Conservation (phyloP, 495 filamentous ascomycete species). For the Aspergillus diversus region DNA sequence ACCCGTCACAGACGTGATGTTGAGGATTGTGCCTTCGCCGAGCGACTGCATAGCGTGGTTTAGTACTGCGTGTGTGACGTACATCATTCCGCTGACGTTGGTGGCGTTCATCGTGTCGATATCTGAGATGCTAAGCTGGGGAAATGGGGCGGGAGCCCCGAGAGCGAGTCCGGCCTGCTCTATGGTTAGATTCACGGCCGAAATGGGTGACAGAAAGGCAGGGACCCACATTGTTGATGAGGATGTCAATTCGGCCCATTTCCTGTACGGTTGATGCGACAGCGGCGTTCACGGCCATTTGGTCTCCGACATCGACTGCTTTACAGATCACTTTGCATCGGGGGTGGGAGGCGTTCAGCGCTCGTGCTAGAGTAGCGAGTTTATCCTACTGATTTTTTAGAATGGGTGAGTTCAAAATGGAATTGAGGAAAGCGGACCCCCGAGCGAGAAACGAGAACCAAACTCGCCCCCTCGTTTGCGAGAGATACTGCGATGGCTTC, state of each 20-base stretch:
- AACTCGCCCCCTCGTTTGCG: conserved; percentile 27
- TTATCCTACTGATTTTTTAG: conserved; percentile 32
- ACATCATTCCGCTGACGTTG: conserved; percentile 41
- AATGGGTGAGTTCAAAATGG: neutral
- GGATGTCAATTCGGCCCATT: conserved; percentile 34
- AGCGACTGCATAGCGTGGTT: conserved; percentile 32
- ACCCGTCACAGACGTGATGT: conserved; percentile 40
- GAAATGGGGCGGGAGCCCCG: conserved; percentile 36
- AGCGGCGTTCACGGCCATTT: conserved; percentile 11
- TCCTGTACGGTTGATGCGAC: conserved; percentile 29
- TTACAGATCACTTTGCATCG: conserved; percentile 20
- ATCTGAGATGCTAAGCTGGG: conserved; percentile 28
- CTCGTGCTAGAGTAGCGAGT: conserved; percentile 14
- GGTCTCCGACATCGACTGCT: conserved; percentile 31
- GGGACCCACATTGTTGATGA: conserved; percentile 39
- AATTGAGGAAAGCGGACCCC: neutral
- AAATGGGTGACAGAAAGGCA: neutral
- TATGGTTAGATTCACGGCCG: neutral
- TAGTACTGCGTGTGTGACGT: conserved; percentile 36
- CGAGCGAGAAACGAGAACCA: conserved; percentile 27
- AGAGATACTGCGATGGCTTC: conserved; percentile 31
- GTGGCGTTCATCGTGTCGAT: conserved; percentile 38
- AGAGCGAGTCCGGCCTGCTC: conserved; percentile 39
- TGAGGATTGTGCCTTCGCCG: conserved; percentile 40
- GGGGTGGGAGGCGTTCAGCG: conserved; percentile 4